Base-by-base conservation (phyloP, 2,329 filamentous ascomycete species). In the Colletotrichum acutatum region DNA sequence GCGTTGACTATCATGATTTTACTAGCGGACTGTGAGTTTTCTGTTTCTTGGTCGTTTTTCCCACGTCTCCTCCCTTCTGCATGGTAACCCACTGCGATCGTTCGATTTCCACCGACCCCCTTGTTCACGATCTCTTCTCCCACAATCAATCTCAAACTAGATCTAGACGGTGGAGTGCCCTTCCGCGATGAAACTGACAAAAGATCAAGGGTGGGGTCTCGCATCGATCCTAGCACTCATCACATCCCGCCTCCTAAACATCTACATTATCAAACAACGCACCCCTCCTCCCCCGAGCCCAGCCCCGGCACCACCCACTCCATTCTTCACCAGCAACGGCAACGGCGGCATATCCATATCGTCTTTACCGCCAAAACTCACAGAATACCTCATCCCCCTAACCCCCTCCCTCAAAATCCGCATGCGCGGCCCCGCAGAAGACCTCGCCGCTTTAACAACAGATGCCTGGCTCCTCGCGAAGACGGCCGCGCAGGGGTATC, bases 381-480 rank as follows among this genome's bases (percentile, higher is more conserved):
- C 71, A 34, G 86, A 90, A 75, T 86, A 91, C 64, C 79, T 87
- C 2, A 81, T 91, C 28, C 84, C 90, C 32, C 82, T 91, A 4
- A 86, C 85, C 24, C 82, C 85, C 28, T 87, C 87, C 54, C 83
- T 86, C 0, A 85, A 84, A 76, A 84, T 91, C 1, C 81, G 87
- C 14, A 83, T 92, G 54, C 84, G 85, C 32, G 91, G 90, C 5
- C 78, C 83, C 4, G 83, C 87, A 8, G 83, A 87, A 37, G 90
- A 92, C 77, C 82, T 92, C 7, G 89, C 89, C 69, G 89, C 90
- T 34, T 84, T 92, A 53, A 91, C 90, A 1, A 86, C 87, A 3
- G 86, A 88, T 3, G 77, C 84, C 32, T 92, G 90, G 90, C 79
- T 92, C 58, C 83, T 85, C 12, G 81, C 85, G 52, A 86, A 87